Evolutionary conservation across 768 basidiomycete genomes (phyloP).

Genomic region (Panaeolus cyanescens): DNA sequence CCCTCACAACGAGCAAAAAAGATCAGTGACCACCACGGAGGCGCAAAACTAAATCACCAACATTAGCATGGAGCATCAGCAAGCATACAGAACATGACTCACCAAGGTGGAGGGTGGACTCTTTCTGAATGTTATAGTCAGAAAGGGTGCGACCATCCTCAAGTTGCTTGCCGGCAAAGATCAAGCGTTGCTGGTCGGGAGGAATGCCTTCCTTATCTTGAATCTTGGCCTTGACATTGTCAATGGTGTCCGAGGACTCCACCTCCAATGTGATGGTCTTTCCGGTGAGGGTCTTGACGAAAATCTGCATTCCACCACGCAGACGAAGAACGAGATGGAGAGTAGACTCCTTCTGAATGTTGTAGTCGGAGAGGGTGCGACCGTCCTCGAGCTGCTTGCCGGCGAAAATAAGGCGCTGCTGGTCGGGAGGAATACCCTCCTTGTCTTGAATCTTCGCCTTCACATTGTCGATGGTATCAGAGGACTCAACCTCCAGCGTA

Average conservation of each 20-base stretch:
- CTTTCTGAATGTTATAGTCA: slow-evolving; percentile 84
- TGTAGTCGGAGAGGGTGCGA: slow-evolving; percentile 88
- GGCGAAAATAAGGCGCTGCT: slow-evolving; percentile 89
- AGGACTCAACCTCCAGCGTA: slow-evolving; percentile 87
- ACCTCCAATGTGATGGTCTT: slow-evolving; percentile 95
- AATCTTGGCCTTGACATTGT: slow-evolving; percentile 85
- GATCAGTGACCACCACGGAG: slow-evolving; percentile 73
- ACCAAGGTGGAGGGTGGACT: slow-evolving; percentile 68
- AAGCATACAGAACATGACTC: slow-evolving; percentile 2
- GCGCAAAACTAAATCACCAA: slow-evolving; percentile 54
- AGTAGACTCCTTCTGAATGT: slow-evolving; percentile 89
- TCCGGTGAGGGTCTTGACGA: slow-evolving; percentile 85
- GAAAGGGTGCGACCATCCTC: slow-evolving; percentile 93
- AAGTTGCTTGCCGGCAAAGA: slow-evolving; percentile 93
- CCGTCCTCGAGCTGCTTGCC: slow-evolving; percentile 94
- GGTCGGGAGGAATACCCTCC: slow-evolving; percentile 84
- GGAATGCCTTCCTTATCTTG: slow-evolving; percentile 86
- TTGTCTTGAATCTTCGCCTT: slow-evolving; percentile 95
- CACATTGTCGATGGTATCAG: slow-evolving; percentile 86
- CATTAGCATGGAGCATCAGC: background rate
- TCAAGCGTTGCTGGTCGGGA: slow-evolving; percentile 86
- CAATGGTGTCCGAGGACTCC: slow-evolving; percentile 91
- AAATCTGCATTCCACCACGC: slow-evolving; percentile 91
- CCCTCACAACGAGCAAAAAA: background rate
- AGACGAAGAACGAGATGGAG: slow-evolving; percentile 83